Percentiles rank a stretch among this genome's conserved stretches.
Evolutionary conservation across 1,284 basidiomycete genomes (phyloP).

Genomic region (Coniferiporia weirii): DNA sequence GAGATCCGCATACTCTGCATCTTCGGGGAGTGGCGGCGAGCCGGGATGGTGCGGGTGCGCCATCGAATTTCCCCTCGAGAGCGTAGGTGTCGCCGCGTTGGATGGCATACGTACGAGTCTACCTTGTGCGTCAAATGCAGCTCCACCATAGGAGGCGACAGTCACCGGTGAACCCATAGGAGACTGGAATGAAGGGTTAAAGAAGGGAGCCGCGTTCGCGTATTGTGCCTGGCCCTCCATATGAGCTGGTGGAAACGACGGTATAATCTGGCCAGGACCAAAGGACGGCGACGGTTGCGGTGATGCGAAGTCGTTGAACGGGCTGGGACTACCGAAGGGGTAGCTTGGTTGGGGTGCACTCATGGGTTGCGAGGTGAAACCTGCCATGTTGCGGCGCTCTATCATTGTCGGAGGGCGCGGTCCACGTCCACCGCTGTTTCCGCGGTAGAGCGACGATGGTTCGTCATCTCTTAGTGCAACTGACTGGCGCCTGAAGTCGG

Average conservation of each 20-base stretch:
- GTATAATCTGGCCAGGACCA: conserved; percentile 10
- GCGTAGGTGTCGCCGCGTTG: neutral
- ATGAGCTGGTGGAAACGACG: conserved; percentile 2
- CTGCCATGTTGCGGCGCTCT: conserved; percentile 38
- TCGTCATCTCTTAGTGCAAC: conserved; percentile 50
- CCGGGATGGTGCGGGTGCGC: conserved; percentile 14
- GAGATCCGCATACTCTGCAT: conserved; percentile 47
- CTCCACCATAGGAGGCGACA: conserved; percentile 13
- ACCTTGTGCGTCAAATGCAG: conserved; percentile 16
- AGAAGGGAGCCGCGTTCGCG: conserved; percentile 23
- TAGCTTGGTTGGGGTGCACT: conserved; percentile 23
- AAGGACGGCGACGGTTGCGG: conserved; percentile 13
- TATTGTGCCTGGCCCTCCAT: conserved; percentile 11
- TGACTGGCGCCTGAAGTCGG: conserved; percentile 54
- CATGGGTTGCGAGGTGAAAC: conserved; percentile 28
- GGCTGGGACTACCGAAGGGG: conserved; percentile 21
- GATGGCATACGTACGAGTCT: conserved; percentile 12
- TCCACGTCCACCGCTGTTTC: conserved; percentile 34
- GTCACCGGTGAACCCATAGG: conserved; percentile 15
- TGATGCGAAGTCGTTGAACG: conserved; percentile 17
- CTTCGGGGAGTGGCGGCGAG: neutral
- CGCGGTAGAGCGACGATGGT: conserved; percentile 28
- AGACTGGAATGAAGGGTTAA: conserved; percentile 15
- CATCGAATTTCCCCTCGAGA: conserved; percentile 11
- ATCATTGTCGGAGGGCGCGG: conserved; percentile 54